These are phyloP conservation scores for Magnusiomyces ingens DNA, from an alignment of 1,139 yeast species.

Conservation along the genomic window DNA sequence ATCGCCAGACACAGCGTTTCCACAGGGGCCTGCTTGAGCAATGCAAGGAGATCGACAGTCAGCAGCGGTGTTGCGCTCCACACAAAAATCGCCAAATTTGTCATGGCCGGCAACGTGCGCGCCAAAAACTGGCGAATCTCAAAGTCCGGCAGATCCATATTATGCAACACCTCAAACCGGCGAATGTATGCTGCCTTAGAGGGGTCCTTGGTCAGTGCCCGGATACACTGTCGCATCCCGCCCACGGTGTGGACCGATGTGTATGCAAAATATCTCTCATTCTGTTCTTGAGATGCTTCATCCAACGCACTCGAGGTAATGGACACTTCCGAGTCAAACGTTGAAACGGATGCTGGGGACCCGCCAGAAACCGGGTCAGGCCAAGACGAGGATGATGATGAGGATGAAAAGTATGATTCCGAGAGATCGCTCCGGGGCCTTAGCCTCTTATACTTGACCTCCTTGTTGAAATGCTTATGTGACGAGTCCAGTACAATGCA, in stretches of 20 bases:
- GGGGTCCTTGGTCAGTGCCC: conserved; percentile 16
- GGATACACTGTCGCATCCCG: conserved; percentile 22
- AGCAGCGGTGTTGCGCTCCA: conserved; percentile 24
- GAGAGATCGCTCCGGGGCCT: conserved; percentile 7
- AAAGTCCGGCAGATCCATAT: conserved; percentile 23
- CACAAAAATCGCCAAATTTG: conserved; percentile 18
- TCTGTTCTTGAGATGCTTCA: not conserved
- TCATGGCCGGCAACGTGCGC: conserved; percentile 18
- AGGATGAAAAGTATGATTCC: not conserved
- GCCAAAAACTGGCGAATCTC: conserved; percentile 19
- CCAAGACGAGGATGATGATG: not conserved
- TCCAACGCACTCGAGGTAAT: not conserved
- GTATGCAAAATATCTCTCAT: conserved; percentile 14
- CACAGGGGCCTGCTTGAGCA: conserved; percentile 14
- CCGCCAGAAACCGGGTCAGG: not conserved
- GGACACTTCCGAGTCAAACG: not conserved
- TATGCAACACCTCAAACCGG: conserved; percentile 22
- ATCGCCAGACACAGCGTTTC: conserved; percentile 18
- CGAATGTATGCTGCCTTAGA: conserved; percentile 16
- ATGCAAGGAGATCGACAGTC: conserved; percentile 19
- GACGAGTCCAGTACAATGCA: conserved; percentile 24
- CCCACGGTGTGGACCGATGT: conserved; percentile 24
- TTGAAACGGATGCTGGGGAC: not conserved
- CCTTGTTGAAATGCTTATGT: conserved; percentile 22
- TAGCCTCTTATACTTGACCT: conserved; percentile 13